Conservation (phyloP, 768 basidiomycete species). For the Lentinula sp. region DNA sequence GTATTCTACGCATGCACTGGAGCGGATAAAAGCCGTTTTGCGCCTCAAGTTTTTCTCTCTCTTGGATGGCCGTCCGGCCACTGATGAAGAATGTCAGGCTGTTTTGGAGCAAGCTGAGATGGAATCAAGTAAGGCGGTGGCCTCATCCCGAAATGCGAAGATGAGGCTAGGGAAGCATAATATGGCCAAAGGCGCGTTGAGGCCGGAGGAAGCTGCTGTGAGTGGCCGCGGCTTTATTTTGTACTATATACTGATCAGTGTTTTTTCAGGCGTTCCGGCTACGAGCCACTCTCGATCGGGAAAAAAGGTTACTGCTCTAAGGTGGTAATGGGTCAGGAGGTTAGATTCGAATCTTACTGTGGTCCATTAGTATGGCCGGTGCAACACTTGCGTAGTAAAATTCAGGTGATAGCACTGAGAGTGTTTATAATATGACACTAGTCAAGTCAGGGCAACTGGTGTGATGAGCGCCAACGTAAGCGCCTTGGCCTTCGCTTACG, state of each 20-base stretch:
- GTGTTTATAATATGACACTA: too few relatives aligned
- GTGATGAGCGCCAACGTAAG: not conserved
- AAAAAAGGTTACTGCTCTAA: constrained; percentile 61
- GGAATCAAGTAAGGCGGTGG: constrained; percentile 26
- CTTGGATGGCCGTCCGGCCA: constrained; percentile 63
- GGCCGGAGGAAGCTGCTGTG: constrained; percentile 81
- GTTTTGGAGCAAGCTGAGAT: constrained; percentile 38
- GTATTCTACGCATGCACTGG: constrained; percentile 73
- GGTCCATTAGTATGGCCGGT: too few relatives aligned
- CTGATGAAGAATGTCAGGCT: constrained; percentile 71
- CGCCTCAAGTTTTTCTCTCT: constrained; percentile 82
- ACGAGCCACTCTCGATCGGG: constrained; percentile 55
- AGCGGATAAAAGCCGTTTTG: constrained; percentile 79
- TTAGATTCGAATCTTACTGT: too few relatives aligned
- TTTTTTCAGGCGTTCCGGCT: constrained; percentile 56
- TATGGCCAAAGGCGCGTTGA: constrained; percentile 81
- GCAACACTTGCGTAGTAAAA: too few relatives aligned
- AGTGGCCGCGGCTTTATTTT: constrained; percentile 14
- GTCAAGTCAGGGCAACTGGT: too few relatives aligned
- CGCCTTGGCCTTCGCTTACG: not conserved
- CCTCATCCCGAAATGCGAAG: constrained; percentile 40
- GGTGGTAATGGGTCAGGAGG: constrained; percentile 39
- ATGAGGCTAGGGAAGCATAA: constrained; percentile 72
- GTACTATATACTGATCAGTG: not conserved
- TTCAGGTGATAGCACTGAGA: too few relatives aligned